Percentiles rank a stretch among this genome's conserved stretches.
phyloP scores from a whole-genome alignment of 2,329 filamentous ascomycete species.

The Sporothrix pseudoabietina region DNA sequence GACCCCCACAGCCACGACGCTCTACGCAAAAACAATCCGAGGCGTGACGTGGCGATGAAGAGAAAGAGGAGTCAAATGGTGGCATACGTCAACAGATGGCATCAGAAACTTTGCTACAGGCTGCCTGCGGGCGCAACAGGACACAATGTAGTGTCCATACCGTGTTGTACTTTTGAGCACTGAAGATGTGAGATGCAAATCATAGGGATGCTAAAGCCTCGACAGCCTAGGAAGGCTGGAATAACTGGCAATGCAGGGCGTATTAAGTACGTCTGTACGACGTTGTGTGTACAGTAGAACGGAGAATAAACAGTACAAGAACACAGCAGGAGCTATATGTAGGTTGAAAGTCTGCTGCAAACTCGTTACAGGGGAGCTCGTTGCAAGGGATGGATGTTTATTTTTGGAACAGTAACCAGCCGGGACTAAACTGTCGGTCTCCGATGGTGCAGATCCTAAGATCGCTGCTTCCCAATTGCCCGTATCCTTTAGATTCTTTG shows the following conservation, averaged over 20 bases:
- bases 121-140: neutral
- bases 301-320: too few relatives aligned
- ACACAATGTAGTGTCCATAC: constrained; percentile 5
- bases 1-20: constrained; percentile 15
- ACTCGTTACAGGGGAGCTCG: neutral
- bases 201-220: neutral
- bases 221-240: neutral
- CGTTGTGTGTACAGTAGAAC: too few relatives aligned
- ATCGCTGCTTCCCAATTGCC: neutral
- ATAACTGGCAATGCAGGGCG: constrained; percentile 3
- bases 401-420: neutral
- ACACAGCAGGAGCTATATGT: neutral
- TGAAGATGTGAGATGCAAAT: neutral
- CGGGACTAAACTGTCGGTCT: neutral
- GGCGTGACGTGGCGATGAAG: constrained; percentile 7
- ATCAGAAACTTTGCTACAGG: neutral
- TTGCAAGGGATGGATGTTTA: constrained; percentile 12
- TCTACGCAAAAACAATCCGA: neutral
- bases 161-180: neutral
- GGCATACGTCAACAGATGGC: neutral
- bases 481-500: neutral
- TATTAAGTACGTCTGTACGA: neutral
- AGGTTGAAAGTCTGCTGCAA: neutral
- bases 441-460: neutral
- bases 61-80: neutral